Evolutionary conservation across 2,329 filamentous ascomycete genomes (phyloP), one percentile per base, ranked within the genome.

Genomic region (Cladosporium sp.): DNA sequence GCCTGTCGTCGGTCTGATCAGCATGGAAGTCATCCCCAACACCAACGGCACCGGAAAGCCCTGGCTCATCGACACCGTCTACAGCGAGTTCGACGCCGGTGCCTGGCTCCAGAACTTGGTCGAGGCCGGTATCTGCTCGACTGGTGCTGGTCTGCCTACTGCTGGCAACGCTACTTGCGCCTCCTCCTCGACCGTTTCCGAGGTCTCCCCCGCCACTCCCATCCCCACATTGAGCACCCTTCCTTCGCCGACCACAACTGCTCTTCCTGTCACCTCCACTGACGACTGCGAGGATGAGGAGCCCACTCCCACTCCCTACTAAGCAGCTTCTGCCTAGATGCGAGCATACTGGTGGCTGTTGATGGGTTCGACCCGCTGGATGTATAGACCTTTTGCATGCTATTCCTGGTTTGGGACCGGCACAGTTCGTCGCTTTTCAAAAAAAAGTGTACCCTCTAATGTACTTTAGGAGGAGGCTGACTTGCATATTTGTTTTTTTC

Each of bases 51-150:
- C 67, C 62, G 34, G n/a, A 10, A 41, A 66, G 30, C 70, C 70
- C 12, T 76, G 69, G 66, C 68, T 72, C 54, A 74, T 76, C 66
- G 65, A 69, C 26, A 72, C 68, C 4, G 71, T 76, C 24, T 75
- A 72, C 65, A 73, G 70, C 18, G 75, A 77, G 47, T 76, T 77
- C 65, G 74, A 77, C 66, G 66, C 72, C 18, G 75, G 69, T 21
- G 73, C 73, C 32, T 77, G 75, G 74, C 69, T 77, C 52, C 68
- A 71, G 65, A 74, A 75, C 65, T 64, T 75, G 36, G 51, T 68
- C 36, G 72, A 69, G 21, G 71, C 72, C 6, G 71, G 72, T 28
- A 70, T 74, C 58, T 74, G 72, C 65, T 52, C 44, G 12, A 41
- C 52, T 36, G 44, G 24, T 26, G 62, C 62, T 24, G 62, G 64